Base-by-base conservation (phyloP, 768 basidiomycete species). In the Porphyrellus cyaneotinctus region DNA sequence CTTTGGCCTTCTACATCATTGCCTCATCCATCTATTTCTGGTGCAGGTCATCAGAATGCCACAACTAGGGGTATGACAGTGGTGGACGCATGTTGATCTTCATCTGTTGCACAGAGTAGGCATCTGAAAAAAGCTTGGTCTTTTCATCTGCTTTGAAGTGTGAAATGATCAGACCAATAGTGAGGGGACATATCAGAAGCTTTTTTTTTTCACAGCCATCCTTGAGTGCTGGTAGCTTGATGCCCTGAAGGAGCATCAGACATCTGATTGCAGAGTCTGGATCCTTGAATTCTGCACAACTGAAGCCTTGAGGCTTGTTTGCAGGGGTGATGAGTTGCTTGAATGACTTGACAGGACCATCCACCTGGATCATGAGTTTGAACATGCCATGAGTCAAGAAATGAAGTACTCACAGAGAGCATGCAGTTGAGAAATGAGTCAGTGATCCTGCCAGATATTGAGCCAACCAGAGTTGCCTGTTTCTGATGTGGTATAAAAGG, bases 201-300 rank as follows among this genome's bases (percentile, higher is more conserved):
- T 79, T 78, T 69, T 88, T 88, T 57, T 79, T 80, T 17, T 77
- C 78, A 37, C 82, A 78, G 0, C 79, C 79, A 43, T 81, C 78
- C 59, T 82, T 78, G 54, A 82, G 66, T 45, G 83, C 82, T 11
- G 85, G 84, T 35, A 90, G 63, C 59, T 81, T 80, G 39, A 83
- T 71, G 17, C 79, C 75, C 62, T 88, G 83, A 56, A 90, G 72
- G 54, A 88, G 75, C 30, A 74, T 70, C 59, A 88, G 70, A 38
- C 84, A 91, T 56, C 95, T 79, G 55, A 95, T 71, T 4, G 97
- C 94, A 54, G 87, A 84, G 66, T 95, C 90, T 14, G 95, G 91
- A 49, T 95, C 95, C 66, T 95, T 89, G 65, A 82, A 98, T 68
- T 95, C 91, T 44, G 92, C 95, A 70, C 98, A 99, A 11, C 95